Evolutionary conservation across 2,329 filamentous ascomycete species (phyloP), one percentile per base, ranked within the genome.

Genomic region (Colletotrichum somersetense): DNA sequence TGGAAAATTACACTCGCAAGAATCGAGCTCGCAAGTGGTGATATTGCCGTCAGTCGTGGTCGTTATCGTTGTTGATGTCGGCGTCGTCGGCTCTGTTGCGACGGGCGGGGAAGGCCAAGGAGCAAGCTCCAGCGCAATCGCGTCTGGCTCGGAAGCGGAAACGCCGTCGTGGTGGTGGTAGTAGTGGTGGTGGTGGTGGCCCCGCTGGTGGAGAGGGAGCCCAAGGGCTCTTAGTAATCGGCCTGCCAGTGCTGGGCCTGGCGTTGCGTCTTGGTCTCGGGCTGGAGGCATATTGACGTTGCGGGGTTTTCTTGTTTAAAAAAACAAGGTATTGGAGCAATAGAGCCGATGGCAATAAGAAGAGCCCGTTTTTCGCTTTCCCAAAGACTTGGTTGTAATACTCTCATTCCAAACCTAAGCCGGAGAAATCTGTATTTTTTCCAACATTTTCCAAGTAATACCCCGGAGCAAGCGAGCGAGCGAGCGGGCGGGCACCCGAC

Each of bases 181-280:
- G n/a, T 50, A 46, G 26, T 26, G 12, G 30, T 10, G 20, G 14
- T 53, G 33, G n/a, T 40, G 20, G n/a, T 50, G 30, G 71, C 67
- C 56, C 67, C 69, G 69, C 69, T 64, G 59, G 66, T 64, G 66
- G 5, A 63, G 55, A 68, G 69, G 66, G 33, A 71, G 53, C 53
- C 66, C 64, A 71, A 77, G 71, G 50, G 76, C 65, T 74, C 79
- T 82, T 79, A 82, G 77, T 82, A 81, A 82, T 80, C 80, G 75
- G 42, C 77, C 50, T 64, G 62, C 52, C 26, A 64, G 30, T 44
- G 62, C 65, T 74, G 76, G 75, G 65, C 40, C 38, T 35, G 46
- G 69, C 66, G 55, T 69, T 66, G 61, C 69, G 69, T 72, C 69
- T 66, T 56, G 44, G 61, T 52, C 56, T 10, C n/a, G 58, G 44